A percentile compares a stretch with the other conserved stretches of the same genome.
These are phyloP conservation scores for Trichosporon coremiiforme DNA, from an alignment of 1,284 basidiomycete genomes.

Conservation along the genomic window DNA sequence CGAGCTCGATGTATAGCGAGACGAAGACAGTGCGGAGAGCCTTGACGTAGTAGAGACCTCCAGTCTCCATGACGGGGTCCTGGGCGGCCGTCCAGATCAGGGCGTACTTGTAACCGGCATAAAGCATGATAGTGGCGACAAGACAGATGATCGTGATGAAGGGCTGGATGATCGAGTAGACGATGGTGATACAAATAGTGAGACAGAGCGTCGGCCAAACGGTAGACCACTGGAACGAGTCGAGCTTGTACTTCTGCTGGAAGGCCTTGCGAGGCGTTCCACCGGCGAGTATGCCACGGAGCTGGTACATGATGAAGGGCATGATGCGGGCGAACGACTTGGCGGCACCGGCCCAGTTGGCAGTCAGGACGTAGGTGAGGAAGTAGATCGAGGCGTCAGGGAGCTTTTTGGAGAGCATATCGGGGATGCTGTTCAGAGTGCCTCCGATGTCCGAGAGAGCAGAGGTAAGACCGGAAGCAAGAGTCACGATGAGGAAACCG, in stretches of 20 bases:
- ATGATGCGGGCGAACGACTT: constrained; percentile 79
- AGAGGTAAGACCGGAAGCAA: constrained; percentile 76
- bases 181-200: constrained; percentile 50
- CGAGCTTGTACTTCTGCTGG: constrained; percentile 49
- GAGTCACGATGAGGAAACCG: constrained; percentile 83
- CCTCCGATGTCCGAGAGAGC: constrained; percentile 67
- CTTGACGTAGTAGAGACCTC: constrained; percentile 56
- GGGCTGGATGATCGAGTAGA: constrained; percentile 57
- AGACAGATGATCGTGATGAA: constrained; percentile 50
- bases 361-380: constrained; percentile 65
- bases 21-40: constrained; percentile 55
- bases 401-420: constrained; percentile 70
- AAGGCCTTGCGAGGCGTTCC: constrained; percentile 74
- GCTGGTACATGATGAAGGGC: constrained; percentile 75
- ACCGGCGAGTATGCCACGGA: constrained; percentile 79
- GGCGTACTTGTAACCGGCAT: constrained; percentile 55
- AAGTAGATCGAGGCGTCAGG: constrained; percentile 91
- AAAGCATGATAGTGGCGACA: constrained; percentile 50
- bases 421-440: constrained; percentile 67
- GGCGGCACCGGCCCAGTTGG: constrained; percentile 69
- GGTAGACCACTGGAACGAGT: constrained; percentile 46
- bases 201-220: constrained; percentile 51
- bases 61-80: constrained; percentile 53
- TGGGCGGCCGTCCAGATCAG: constrained; percentile 56
- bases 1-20: constrained; percentile 51